Evolutionary conservation across 2,329 filamentous ascomycete genomes (phyloP).

Genomic region (Colletotrichum euphorbiae): DNA sequence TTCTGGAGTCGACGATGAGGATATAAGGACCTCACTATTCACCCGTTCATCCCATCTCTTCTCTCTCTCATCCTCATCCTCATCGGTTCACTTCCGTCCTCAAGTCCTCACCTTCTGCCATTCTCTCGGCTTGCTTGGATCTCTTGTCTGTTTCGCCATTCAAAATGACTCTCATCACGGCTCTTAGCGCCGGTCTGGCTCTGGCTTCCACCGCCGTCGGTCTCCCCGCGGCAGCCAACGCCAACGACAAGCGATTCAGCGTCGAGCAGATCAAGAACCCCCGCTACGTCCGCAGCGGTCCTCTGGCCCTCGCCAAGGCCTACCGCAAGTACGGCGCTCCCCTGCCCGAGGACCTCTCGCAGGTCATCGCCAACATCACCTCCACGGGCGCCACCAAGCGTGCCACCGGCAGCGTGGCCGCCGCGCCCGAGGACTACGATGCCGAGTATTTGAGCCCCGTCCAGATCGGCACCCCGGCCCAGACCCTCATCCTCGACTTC

Average conservation of each 20-base stretch:
- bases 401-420: slow-evolving; percentile 46
- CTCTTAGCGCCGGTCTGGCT: slow-evolving; percentile 37
- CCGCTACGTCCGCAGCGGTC: slow-evolving; percentile 48
- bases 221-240: slow-evolving; percentile 28
- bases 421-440: slow-evolving; percentile 47
- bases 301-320: slow-evolving; percentile 50
- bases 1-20: slow-evolving; percentile 13
- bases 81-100: slow-evolving; percentile 1
- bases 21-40: slow-evolving; percentile 28
- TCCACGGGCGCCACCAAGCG: slow-evolving; percentile 42
- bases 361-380: slow-evolving; percentile 43
- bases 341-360: slow-evolving; percentile 45
- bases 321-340: slow-evolving; percentile 53
- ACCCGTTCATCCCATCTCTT: slow-evolving; percentile 2
- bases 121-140: not conserved
- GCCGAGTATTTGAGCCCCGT: slow-evolving; percentile 54
- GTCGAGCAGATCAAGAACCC: slow-evolving; percentile 53
- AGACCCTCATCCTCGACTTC: slow-evolving; percentile 57
- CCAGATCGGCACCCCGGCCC: slow-evolving; percentile 56
- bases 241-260: slow-evolving; percentile 43
- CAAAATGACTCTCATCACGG: slow-evolving; percentile 35
- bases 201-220: slow-evolving; percentile 43
- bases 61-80: slow-evolving; percentile 18
- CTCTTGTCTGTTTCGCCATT: not conserved
- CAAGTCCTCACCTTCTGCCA: not conserved